Conservation (phyloP, 257 asterid genomes). For the Nicotiana otophora region DNA sequence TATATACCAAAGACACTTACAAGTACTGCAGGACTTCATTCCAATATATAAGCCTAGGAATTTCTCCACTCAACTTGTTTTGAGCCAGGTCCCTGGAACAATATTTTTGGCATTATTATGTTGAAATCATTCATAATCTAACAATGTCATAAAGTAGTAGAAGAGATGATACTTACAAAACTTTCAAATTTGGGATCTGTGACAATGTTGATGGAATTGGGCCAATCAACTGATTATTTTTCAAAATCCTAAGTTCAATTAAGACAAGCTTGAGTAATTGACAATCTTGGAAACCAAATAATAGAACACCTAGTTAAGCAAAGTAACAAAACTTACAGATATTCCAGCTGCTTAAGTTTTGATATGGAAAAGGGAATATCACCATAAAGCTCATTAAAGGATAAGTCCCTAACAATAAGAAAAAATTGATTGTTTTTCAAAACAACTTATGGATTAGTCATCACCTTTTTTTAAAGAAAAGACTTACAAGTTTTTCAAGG, state of each 20-base stretch:
- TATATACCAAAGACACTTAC: constrained; percentile 36
- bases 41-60: constrained; percentile 91
- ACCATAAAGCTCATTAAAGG: constrained; percentile 80
- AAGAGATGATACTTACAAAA: constrained; percentile 53
- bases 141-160: neutral
- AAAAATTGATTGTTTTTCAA: neutral
- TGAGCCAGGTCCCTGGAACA: constrained; percentile 80
- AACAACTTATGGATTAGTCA: neutral
- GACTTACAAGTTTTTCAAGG: constrained; percentile 58
- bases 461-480: neutral
- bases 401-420: constrained; percentile 56
- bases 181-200: constrained; percentile 88
- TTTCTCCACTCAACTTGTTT: constrained; percentile 84
- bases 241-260: constrained; percentile 46
- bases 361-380: constrained; percentile 95
- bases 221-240: constrained; percentile 79
- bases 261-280: neutral
- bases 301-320: neutral
- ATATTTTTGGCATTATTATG: neutral
- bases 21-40: constrained; percentile 89
- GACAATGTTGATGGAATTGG: constrained; percentile 95
- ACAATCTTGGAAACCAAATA: neutral
- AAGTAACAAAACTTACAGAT: constrained; percentile 38
- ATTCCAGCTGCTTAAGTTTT: constrained; percentile 83
- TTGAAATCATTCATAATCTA: neutral